phyloP scores from a whole-genome alignment of 176 grass and related monocot genomes.

The Cymbopogon citratus region DNA sequence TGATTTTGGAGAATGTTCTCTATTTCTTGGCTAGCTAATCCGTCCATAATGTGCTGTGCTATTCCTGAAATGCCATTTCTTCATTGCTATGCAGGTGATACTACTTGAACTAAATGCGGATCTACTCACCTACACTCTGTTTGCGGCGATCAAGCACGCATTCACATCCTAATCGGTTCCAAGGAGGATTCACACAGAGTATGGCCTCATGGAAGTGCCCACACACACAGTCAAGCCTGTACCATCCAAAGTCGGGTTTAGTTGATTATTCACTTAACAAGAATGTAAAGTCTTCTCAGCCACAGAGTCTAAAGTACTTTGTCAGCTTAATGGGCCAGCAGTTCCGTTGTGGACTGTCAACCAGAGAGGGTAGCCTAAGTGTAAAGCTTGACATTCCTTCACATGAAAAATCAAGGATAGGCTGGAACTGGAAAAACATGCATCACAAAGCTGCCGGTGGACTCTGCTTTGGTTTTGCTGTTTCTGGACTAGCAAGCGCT shows the following conservation, averaged over 20 bases:
- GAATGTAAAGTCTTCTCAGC: slow-evolving; percentile 29
- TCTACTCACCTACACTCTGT: slow-evolving; percentile 31
- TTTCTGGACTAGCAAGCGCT: slow-evolving; percentile 46
- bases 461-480: slow-evolving; percentile 63
- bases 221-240: slow-evolving; percentile 6
- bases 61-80: neutral
- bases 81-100: neutral
- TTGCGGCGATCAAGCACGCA: slow-evolving; percentile 37
- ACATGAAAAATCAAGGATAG: slow-evolving; percentile 17
- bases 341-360: slow-evolving; percentile 50
- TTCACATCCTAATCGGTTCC: slow-evolving; percentile 33
- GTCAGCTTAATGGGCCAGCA: slow-evolving; percentile 52
- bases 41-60: neutral
- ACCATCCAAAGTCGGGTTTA: neutral
- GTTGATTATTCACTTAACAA: slow-evolving; percentile 23
- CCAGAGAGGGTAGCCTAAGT: slow-evolving; percentile 45
- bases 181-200: slow-evolving; percentile 18
- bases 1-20: neutral
- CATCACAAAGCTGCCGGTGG: slow-evolving; percentile 42
- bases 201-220: slow-evolving; percentile 30
- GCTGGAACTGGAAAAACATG: slow-evolving; percentile 54
- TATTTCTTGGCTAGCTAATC: neutral
- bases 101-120: slow-evolving; percentile 27
- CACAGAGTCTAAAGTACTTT: slow-evolving; percentile 40
- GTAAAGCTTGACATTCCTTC: slow-evolving; percentile 45